A percentile compares a stretch with the other conserved stretches of the same genome.
phyloP scores from a whole-genome alignment of 192 early-diverging fungal species.

The Coemansia sp. region DNA sequence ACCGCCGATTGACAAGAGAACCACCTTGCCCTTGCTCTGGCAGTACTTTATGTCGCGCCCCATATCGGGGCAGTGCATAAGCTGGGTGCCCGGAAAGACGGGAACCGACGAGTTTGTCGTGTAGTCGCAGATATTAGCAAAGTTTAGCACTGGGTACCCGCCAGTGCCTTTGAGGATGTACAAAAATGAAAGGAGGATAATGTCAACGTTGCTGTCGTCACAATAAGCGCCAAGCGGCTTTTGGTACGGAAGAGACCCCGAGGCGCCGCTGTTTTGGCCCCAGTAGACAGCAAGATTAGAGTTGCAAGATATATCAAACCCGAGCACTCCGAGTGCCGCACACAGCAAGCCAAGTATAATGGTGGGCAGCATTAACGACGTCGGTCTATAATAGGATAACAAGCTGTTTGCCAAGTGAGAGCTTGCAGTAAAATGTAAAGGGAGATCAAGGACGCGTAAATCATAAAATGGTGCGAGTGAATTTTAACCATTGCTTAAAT shows the following conservation, averaged over 20 bases:
- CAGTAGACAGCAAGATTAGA: slow-evolving; percentile 61
- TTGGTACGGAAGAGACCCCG: slow-evolving; percentile 40
- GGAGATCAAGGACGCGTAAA: not conserved
- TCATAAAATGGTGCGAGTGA: not conserved
- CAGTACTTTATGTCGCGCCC: slow-evolving; percentile 70
- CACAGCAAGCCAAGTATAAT: slow-evolving; percentile 1
- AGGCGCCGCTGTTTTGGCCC: slow-evolving; percentile 59
- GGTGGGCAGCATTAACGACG: not conserved
- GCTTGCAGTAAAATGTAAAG: not conserved
- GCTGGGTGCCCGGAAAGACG: slow-evolving; percentile 57
- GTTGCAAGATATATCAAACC: slow-evolving; percentile 53
- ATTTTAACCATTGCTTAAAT: not conserved
- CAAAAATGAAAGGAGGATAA: slow-evolving; percentile 63
- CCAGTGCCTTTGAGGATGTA: slow-evolving; percentile 66
- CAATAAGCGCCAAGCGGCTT: slow-evolving; percentile 62
- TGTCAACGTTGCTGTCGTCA: slow-evolving; percentile 53
- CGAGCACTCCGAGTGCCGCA: slow-evolving; percentile 10
- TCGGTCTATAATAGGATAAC: not conserved
- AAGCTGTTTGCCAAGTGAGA: not conserved
- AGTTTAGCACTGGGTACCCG: slow-evolving; percentile 63
- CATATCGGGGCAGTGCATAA: slow-evolving; percentile 71
- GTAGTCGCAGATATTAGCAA: slow-evolving; percentile 67
- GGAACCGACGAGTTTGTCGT: slow-evolving; percentile 48
- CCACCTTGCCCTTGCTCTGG: slow-evolving; percentile 70
- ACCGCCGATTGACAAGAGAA: slow-evolving; percentile 74